Evolutionary conservation across 345 rosid genomes (phyloP).

Genomic region (Hirschfeldia incana): DNA sequence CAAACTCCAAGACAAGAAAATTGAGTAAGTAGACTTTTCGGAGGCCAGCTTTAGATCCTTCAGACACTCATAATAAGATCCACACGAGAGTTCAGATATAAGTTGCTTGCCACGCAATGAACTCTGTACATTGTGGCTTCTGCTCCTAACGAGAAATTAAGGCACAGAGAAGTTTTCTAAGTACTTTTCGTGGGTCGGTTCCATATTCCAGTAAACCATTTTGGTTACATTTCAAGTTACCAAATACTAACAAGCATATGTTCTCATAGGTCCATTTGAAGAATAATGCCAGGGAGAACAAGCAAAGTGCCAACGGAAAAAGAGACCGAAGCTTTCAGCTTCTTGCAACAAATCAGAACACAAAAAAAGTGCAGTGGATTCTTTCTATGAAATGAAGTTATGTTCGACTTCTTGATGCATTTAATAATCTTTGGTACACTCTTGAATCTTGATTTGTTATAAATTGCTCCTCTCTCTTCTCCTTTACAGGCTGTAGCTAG

Average conservation of each 20-base stretch:
- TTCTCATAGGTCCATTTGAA: constrained; percentile 46
- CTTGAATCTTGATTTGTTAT: not conserved
- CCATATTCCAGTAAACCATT: not conserved
- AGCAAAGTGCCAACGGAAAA: constrained; percentile 40
- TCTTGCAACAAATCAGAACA: constrained; percentile 76
- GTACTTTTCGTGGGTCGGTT: not conserved
- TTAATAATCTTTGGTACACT: not conserved
- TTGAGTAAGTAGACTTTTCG: too few species aligned
- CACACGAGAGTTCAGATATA: constrained; percentile 37
- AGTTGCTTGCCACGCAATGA: not conserved
- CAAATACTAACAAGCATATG: not conserved
- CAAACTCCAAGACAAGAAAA: too few species aligned
- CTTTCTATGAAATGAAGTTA: not conserved
- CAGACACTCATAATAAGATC: not conserved
- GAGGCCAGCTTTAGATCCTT: too few species aligned
- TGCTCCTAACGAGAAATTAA: not conserved
- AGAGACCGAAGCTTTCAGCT: constrained; percentile 67
- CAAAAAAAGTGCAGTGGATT: constrained; percentile 41
- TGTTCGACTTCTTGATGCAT: constrained; percentile 19
- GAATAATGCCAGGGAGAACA: constrained; percentile 46
- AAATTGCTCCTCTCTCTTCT: constrained; percentile 1
- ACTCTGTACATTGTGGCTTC: constrained; percentile 1
- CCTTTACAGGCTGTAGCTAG: constrained; percentile 75
- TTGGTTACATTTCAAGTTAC: not conserved
- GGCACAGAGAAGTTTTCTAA: not conserved